A percentile compares a stretch with the other conserved stretches of the same genome.
Conservation (phyloP, 768 basidiomycete genomes). For the Tricholoma terreum region DNA sequence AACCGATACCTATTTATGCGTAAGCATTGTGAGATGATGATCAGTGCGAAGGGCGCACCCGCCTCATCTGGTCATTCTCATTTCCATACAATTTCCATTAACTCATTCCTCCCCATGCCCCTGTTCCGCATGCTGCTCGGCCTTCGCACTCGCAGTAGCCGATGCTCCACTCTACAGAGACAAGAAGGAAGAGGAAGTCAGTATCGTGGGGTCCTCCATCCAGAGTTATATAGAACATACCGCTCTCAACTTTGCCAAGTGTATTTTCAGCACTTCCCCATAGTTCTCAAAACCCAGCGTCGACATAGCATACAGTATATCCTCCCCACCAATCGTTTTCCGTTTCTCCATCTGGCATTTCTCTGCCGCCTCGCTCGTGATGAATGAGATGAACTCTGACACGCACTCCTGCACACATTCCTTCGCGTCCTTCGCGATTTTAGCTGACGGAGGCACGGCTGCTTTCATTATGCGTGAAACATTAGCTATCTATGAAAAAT, state of each 20-base stretch:
- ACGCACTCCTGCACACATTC: constrained; percentile 99
- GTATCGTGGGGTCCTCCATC: neutral
- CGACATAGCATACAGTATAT: constrained; percentile 93
- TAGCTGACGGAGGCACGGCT: constrained; percentile 83
- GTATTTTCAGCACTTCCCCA: constrained; percentile 87
- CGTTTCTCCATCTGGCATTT: constrained; percentile 93
- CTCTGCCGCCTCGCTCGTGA: constrained; percentile 95
- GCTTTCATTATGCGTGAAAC: constrained; percentile 98
- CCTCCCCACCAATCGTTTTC: constrained; percentile 97
- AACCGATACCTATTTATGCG: neutral
- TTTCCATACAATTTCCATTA: neutral
- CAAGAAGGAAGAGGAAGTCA: neutral
- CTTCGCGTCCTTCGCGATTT: constrained; percentile 97
- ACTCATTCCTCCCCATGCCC: constrained; percentile 28
- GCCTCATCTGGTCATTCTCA: neutral
- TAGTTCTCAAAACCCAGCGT: constrained; percentile 94
- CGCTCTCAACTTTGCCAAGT: constrained; percentile 86
- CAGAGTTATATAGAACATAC: constrained; percentile 31
- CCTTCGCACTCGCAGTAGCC: constrained; percentile 12
- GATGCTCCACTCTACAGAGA: constrained; percentile 19
- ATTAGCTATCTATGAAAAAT: constrained; percentile 81
- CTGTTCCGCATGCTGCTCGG: constrained; percentile 30
- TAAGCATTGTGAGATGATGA: neutral
- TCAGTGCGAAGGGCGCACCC: neutral
- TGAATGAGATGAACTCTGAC: constrained; percentile 97